Evolutionary conservation across 2,329 filamentous ascomycete species (phyloP), one percentile per base, ranked within the genome.

Genomic region (Ilyonectria destructans): DNA sequence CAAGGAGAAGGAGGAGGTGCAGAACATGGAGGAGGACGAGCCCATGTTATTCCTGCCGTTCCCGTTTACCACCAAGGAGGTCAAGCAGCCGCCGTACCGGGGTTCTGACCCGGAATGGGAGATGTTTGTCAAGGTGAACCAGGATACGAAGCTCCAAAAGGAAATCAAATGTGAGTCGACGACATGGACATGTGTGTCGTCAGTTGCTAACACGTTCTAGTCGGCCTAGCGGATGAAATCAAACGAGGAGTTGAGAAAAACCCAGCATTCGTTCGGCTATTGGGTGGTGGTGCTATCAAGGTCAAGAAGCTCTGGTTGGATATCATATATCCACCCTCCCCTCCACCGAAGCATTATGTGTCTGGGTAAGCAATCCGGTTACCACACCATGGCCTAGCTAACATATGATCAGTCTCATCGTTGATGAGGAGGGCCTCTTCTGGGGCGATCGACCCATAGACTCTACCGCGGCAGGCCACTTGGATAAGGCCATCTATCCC

Each of bases 41-140:
- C 79, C 85, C 2, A 71, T 86, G 15, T 21, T 85, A 6, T 92
- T 92, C 68, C 85, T 93, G 8, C 89, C 91, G 0, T 86, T 92
- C 59, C 89, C 89, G 4, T 89, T 89, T 49, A 89, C 88, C 2
- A 88, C 84, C 1, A 84, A 83, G 57, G 71, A 82, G 65, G 79
- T 89, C 19, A 80, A 83, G 17, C 83, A 85, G 33, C 76, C 79
- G 33, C 86, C 86, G 2, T 91, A 90, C 75, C 83, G 82, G 67
- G 85, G 85, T 58, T 82, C 81, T 29, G 89, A 91, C 71, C 90
- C 90, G 3, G 91, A 93, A 77, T 92, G 89, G 89, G 81, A 84
- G 69, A 82, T 84, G 56, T 93, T 91, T 70, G 75, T 90, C 17
- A 86, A 85, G 62, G 81, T 92, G n/a, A 88, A 85, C 68, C 85